These are phyloP conservation scores for Dendrobium officinale DNA, from an alignment of 106 monocot genomes.

Conservation along the genomic window DNA sequence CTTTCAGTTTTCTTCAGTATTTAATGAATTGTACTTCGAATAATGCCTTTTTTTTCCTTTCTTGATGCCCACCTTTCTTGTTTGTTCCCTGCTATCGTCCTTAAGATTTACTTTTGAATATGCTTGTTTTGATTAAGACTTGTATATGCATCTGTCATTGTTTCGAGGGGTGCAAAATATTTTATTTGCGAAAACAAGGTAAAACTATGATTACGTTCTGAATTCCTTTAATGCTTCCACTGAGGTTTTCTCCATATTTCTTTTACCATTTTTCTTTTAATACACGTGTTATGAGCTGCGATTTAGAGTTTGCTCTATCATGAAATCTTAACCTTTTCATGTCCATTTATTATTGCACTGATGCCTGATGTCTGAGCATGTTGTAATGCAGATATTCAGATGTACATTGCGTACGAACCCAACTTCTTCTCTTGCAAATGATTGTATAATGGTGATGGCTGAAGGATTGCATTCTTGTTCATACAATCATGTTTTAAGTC, in stretches of 20 bases:
- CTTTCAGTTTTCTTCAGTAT: not conserved
- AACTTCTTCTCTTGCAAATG: conserved; percentile 60
- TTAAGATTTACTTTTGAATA: not conserved
- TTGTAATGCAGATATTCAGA: conserved; percentile 62
- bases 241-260: not conserved
- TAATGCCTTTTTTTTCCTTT: not conserved
- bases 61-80: not conserved
- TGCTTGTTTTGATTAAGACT: not conserved
- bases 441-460: conserved; percentile 75
- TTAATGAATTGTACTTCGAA: not conserved
- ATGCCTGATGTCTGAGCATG: not conserved
- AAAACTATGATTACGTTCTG: not conserved
- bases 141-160: too few species aligned
- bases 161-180: too few species aligned
- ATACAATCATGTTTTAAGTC: conserved; percentile 49
- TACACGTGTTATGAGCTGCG: not conserved
- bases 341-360: not conserved
- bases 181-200: too few species aligned
- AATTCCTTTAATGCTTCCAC: not conserved
- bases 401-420: conserved; percentile 59
- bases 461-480: conserved; percentile 63
- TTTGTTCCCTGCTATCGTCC: not conserved
- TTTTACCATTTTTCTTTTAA: not conserved
- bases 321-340: not conserved
- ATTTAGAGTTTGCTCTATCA: not conserved